Evolutionary conservation across 768 basidiomycete species (phyloP), one percentile per base, ranked within the genome.

Genomic region (Hypsizygus marmoreus): DNA sequence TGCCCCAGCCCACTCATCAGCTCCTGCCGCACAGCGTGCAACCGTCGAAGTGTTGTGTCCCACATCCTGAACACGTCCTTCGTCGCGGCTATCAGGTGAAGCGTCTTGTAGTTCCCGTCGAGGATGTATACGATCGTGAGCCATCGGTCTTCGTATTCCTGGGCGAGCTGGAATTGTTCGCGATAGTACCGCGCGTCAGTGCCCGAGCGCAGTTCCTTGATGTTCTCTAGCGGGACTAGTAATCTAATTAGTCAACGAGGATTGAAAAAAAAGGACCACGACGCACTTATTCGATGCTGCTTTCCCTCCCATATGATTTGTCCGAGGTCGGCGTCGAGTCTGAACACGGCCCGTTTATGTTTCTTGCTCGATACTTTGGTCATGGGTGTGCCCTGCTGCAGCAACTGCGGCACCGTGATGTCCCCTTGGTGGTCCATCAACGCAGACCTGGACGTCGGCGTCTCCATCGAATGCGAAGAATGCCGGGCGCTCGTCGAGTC

Each of bases 181-280:
- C 88, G 82, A 59, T 90, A 84, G 63, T 86, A 84, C 8, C 83
- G 75, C 2, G 88, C 85, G 40, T 90, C 86, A 2, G 80, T 61
- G 6, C 86, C 89, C 4, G 84, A 77, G 16, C 94, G 88, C 14
- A 97, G 79, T 61, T 97, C 94, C 50, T 91, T 89, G 65, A 97
- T 91, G 54, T 80, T 82, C 63, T 92, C 91, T 49, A 95, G 86
- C 2, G 86, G 83, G 37, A 95, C 94, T 97, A 49, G 13, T 43
- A 34, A 19, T 14, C 13, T 28, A 37, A 36, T n/a, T n/a, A 32
- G 43, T 22, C 42, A 14, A 26, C 43, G 24, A 24, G 24, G 25
- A 20, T n/a, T 7, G 17, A 29, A 74, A 70, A 48, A 72, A 58
- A 25, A 77, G 66, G 55, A 79, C 74, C 39, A 80, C 67, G 62